Conservation (phyloP, 192 early-diverging fungal species). For the Gigaspora rosea region DNA sequence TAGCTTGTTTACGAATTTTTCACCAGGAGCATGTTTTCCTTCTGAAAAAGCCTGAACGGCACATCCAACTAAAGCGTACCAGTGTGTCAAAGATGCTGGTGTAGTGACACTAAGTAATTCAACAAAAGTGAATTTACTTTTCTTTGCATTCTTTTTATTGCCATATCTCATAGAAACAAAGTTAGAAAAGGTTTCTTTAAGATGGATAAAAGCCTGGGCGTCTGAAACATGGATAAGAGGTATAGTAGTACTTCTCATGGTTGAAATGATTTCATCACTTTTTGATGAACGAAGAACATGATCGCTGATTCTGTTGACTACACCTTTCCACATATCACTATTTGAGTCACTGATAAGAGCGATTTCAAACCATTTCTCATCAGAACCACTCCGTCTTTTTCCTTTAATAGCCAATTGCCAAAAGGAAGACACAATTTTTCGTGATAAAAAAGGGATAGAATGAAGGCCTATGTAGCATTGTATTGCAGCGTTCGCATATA, state of each 20-base stretch:
- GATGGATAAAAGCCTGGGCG: conserved; percentile 2
- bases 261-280: not conserved
- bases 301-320: conserved; percentile 7
- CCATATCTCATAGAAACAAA: conserved; percentile 20
- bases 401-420: conserved; percentile 19
- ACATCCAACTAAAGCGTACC: conserved; percentile 33
- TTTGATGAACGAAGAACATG: not conserved
- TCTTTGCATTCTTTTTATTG: conserved; percentile 6
- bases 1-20: conserved; percentile 15
- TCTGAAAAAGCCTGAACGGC: conserved; percentile 1
- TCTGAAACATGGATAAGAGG: conserved; percentile 17
- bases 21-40: not conserved
- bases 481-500: conserved; percentile 28
- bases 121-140: conserved; percentile 7
- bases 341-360: conserved; percentile 4
- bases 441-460: conserved; percentile 17
- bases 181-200: conserved; percentile 28
- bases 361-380: conserved; percentile 29
- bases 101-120: conserved; percentile 9
- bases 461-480: conserved; percentile 29
- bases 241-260: conserved; percentile 11
- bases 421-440: conserved; percentile 15
- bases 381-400: not conserved
- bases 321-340: conserved; percentile 18
- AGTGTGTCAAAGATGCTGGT: conserved; percentile 23